Base-by-base conservation (phyloP, 345 rosid species). In the Stellera chamaejasme region DNA sequence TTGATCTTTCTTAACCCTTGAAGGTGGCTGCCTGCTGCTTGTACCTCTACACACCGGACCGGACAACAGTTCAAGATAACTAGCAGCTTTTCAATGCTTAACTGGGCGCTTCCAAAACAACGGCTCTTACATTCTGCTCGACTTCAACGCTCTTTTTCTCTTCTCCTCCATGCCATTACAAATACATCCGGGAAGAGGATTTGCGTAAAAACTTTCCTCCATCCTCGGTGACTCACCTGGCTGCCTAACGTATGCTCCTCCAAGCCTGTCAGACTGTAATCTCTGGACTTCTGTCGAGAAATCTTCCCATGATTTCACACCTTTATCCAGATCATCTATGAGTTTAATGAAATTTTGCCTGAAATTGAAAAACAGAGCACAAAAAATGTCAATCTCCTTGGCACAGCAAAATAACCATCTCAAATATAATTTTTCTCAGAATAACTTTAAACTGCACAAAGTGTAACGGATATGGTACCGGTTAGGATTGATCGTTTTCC, bases 121-220 rank as follows among this genome's bases (percentile, higher is more conserved):
- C 71, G 48, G 69, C 71, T 55, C 58, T 64, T 19, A 61, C 4
- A 57, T 49, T 72, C 72, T 67, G 62, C 27, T 76, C 69, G n/a
- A 56, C 1, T 71, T 77, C 52, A 54, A 62, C 26, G 27, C 52
- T 9, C 15, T 58, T 16, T 50, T 47, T 42, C 52, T 61, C 64
- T 65, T 65, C 62, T 67, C 72, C 59, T 50, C 72, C 56, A 76
- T 56, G 59, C 56, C 80, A 68, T 70, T 69, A 62, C 96, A 92
- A 59, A 92, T 56, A 67, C 98, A 92, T 10, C 88, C 98, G 1
- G 98, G 96, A 57, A 82, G 66, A 48, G 98, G 96, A 60, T 92
- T 92, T 15, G 96, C 90, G 64, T 80, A 88, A 52, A 92, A 92
- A 54, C 82, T 88, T 77, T 92, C 98, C 75, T 92, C 96, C 32